phyloP scores from a whole-genome alignment of 1,284 basidiomycete genomes.

The Thecaphora thlaspeos region DNA sequence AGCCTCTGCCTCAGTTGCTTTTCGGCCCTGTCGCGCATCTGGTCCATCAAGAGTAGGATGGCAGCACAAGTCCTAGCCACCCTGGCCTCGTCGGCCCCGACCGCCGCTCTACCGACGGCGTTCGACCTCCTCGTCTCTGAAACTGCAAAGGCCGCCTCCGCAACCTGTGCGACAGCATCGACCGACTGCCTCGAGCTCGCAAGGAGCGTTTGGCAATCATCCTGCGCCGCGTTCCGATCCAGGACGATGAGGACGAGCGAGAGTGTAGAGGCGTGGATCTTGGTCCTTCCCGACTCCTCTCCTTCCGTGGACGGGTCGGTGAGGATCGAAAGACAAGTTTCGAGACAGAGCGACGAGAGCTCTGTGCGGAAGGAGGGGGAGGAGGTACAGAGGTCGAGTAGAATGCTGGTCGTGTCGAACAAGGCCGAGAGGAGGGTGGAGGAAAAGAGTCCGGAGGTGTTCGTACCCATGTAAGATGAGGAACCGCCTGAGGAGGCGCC shows the following conservation, averaged over 20 bases:
- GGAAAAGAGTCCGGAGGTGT: constrained; percentile 2
- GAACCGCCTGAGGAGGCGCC: too few species aligned
- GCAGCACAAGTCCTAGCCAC: not conserved
- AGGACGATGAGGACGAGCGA: constrained; percentile 8
- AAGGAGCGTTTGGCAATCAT: too few species aligned
- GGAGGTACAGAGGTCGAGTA: not conserved
- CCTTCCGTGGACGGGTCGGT: too few species aligned
- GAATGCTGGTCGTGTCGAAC: constrained; percentile 2
- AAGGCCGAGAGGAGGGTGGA: constrained; percentile 3
- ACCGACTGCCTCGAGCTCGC: too few species aligned
- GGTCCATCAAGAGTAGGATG: not conserved
- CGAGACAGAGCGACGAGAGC: not conserved
- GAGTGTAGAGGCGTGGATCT: constrained; percentile 4
- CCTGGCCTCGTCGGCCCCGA: not conserved
- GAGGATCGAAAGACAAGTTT: not conserved
- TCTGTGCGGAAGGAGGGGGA: not conserved
- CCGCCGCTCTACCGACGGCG: not conserved
- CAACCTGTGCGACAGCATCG: too few species aligned
- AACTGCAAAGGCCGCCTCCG: not conserved
- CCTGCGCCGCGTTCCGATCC: not conserved
- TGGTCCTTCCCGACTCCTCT: not conserved
- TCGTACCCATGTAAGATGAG: constrained; percentile 1
- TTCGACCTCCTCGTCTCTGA: not conserved
- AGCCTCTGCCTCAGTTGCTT: not conserved
- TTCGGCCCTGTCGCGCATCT: not conserved